Evolutionary conservation across 2,329 filamentous ascomycete species (phyloP).

Genomic region (Ophidiomyces ophidiicola): DNA sequence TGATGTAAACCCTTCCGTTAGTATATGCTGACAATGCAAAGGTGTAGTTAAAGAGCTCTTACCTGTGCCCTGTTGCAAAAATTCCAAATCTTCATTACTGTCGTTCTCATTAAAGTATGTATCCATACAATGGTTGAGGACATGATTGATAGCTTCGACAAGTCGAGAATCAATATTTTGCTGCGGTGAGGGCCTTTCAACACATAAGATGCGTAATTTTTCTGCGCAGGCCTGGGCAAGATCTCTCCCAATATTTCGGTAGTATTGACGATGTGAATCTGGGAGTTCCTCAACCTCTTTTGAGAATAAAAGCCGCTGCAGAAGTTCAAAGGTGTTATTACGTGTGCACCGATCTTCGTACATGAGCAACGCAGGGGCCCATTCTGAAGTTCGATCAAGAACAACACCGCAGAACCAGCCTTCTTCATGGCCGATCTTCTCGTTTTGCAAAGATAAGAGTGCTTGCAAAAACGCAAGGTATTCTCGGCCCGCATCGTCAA

Average conservation of each 20-base stretch:
- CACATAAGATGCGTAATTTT: slow-evolving; percentile 24
- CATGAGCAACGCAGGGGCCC: slow-evolving; percentile 43
- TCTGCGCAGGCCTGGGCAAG: slow-evolving; percentile 25
- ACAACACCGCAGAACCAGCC: slow-evolving; percentile 27
- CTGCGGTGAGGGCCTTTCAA: slow-evolving; percentile 17
- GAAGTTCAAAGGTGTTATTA: slow-evolving; percentile 33
- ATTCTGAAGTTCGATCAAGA: slow-evolving; percentile 35
- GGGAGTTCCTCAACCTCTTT: slow-evolving; percentile 23
- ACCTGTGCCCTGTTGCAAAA: slow-evolving; percentile 28
- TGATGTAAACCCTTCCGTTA: too few relatives aligned
- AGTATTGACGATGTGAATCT: slow-evolving; percentile 21
- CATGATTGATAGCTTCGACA: slow-evolving; percentile 27
- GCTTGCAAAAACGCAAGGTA: slow-evolving; percentile 42
- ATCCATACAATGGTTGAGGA: slow-evolving; percentile 29
- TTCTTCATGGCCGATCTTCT: slow-evolving; percentile 24
- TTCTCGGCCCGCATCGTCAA: slow-evolving; percentile 38
- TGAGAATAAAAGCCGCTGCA: slow-evolving; percentile 34
- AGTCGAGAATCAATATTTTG: slow-evolving; percentile 25
- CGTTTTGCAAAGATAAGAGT: slow-evolving; percentile 32
- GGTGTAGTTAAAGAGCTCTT: slow-evolving; percentile 15
- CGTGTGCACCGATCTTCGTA: slow-evolving; percentile 38
- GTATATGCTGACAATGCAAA: too few relatives aligned
- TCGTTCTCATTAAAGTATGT: slow-evolving; percentile 26
- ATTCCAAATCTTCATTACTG: slow-evolving; percentile 26
- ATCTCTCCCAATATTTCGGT: slow-evolving; percentile 23